These are phyloP conservation scores for Crithidia acanthocephali DNA, from an alignment of 208 protist species.

Conservation along the genomic window DNA sequence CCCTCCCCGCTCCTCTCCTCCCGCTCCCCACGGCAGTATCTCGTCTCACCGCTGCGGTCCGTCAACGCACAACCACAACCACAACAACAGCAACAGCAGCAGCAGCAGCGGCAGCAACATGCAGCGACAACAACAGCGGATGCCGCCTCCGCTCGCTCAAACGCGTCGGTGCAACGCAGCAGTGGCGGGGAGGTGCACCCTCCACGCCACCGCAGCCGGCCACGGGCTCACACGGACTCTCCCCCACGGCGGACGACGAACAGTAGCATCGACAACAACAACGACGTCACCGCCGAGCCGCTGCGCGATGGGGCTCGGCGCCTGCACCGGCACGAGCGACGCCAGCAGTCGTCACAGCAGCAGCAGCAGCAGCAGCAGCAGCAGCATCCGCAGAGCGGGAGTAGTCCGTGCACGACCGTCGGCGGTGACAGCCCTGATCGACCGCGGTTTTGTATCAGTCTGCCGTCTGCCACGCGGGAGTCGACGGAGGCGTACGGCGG, in stretches of 20 bases:
- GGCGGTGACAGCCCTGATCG: neutral
- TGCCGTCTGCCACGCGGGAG: neutral
- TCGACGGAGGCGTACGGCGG: neutral
- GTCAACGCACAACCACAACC: too few species aligned
- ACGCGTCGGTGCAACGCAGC: neutral
- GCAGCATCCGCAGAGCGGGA: neutral
- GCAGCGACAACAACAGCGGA: neutral
- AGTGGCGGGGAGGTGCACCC: neutral
- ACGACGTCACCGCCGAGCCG: too few species aligned
- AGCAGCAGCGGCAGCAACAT: neutral
- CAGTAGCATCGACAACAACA: too few species aligned
- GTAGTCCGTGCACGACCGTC: neutral
- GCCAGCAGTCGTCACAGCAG: neutral
- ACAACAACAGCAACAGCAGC: neutral
- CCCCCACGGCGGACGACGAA: neutral
- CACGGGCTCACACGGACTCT: conserved; percentile 1
- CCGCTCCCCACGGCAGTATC: conserved; percentile 7
- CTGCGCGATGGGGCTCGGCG: neutral
- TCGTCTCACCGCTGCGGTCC: neutral
- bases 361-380: neutral
- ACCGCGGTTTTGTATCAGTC: neutral
- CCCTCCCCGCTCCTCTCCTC: conserved; percentile 14
- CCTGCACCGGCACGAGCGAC: neutral
- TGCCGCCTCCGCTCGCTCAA: neutral
- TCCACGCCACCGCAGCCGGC: neutral